Evolutionary conservation across 2,329 filamentous ascomycete species (phyloP).

Genomic region (Fusarium concolor): DNA sequence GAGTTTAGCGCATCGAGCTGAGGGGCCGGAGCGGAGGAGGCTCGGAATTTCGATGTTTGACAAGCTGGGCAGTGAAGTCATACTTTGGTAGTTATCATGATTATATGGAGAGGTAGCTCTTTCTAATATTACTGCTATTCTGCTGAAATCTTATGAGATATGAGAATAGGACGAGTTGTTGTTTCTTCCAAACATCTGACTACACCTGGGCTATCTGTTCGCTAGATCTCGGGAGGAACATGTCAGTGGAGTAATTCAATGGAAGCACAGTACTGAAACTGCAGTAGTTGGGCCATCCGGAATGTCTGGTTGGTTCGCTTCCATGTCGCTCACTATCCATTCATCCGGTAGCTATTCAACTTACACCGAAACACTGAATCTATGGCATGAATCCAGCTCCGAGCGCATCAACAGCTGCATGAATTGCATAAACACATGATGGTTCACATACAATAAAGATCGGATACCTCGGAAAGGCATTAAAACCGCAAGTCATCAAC

Average conservation of each 20-base stretch:
- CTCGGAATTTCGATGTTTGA: conserved; percentile 40
- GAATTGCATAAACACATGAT: neutral
- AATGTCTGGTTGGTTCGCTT: conserved; percentile 33
- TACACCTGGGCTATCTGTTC: neutral
- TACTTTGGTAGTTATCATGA: neutral
- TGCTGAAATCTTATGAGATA: no score
- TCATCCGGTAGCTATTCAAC: conserved; percentile 22
- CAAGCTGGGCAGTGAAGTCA: conserved; percentile 10
- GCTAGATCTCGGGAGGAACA: conserved; percentile 12
- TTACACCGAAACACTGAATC: neutral
- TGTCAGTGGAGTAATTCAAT: neutral
- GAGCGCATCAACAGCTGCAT: neutral
- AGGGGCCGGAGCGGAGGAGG: conserved; percentile 35
- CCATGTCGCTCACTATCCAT: conserved; percentile 22
- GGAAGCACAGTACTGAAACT: neutral
- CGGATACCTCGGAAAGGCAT: neutral
- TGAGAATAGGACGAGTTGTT: no score
- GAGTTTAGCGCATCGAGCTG: conserved; percentile 30
- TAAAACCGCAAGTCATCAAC: neutral
- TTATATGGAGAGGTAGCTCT: neutral
- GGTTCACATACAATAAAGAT: neutral
- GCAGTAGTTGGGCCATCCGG: neutral
- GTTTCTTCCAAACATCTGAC: neutral
- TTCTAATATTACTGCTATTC: neutral
- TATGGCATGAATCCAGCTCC: neutral